Conservation (phyloP, 345 rosid species). For the Salix koriyanagi region DNA sequence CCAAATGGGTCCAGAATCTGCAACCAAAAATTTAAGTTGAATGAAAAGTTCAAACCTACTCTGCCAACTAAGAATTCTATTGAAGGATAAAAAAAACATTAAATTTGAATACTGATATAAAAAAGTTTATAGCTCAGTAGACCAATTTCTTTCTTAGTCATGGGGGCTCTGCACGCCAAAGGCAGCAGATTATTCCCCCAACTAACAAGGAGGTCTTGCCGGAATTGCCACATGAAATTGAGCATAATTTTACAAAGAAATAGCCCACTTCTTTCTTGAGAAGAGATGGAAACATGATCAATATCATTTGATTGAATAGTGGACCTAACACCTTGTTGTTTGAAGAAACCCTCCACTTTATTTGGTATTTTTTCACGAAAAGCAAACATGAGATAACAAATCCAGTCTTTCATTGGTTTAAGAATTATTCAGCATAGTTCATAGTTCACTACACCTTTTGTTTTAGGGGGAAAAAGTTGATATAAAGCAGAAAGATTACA, state of each 20-base stretch:
- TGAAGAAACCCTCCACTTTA: neutral
- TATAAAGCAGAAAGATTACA: neutral
- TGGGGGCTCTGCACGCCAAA: too few species aligned
- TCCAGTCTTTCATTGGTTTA: neutral
- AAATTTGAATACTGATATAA: neutral
- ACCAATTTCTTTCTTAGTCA: too few species aligned
- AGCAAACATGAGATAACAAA: too few species aligned
- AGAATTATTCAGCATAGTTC: neutral
- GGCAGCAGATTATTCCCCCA: too few species aligned
- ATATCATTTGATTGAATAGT: too few species aligned
- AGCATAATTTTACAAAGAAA: neutral
- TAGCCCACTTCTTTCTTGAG: neutral
- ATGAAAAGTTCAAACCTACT: neutral
- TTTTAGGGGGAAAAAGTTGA: neutral
- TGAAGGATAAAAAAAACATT: neutral
- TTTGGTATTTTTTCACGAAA: too few species aligned
- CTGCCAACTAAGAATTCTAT: neutral
- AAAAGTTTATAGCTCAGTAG: neutral
- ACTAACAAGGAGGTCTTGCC: too few species aligned
- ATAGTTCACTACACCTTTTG: neutral
- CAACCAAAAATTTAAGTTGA: conserved; percentile 6
- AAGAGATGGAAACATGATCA: neutral
- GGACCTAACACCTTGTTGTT: too few species aligned
- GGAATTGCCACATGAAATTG: too few species aligned
- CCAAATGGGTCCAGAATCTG: conserved; percentile 92